Percentiles rank a stretch among this genome's conserved stretches.
Conservation (phyloP, 108 stramenopile genomes). For the Pseudonitzschia multistriata region DNA sequence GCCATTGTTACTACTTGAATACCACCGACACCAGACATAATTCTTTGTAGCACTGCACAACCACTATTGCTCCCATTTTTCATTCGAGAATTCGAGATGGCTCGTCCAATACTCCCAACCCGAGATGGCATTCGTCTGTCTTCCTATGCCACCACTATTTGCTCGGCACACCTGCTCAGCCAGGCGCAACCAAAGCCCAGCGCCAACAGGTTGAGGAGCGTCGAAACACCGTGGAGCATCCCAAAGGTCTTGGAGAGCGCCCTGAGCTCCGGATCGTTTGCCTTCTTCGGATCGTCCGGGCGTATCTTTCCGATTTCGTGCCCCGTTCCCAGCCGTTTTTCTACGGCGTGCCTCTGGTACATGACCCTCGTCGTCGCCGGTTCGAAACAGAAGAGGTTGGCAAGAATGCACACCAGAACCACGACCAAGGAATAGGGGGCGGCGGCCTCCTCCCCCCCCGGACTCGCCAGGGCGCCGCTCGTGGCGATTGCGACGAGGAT, state of each 20-base stretch:
- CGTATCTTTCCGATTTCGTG: constrained; percentile 62
- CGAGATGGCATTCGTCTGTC: not conserved
- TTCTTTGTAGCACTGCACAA: too few relatives aligned
- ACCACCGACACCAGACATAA: too few relatives aligned
- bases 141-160: not conserved
- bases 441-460: constrained; percentile 33
- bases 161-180: constrained; percentile 1
- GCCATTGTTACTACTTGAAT: too few relatives aligned
- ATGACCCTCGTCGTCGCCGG: constrained; percentile 62
- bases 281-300: constrained; percentile 21
- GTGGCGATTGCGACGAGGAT: constrained; percentile 51
- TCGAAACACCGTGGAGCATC: constrained; percentile 74
- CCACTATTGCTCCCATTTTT: too few relatives aligned
- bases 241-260: constrained; percentile 62
- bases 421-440: constrained; percentile 35
- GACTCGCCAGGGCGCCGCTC: not conserved
- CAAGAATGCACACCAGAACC: constrained; percentile 48
- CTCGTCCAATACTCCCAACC: too few relatives aligned
- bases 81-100: too few relatives aligned
- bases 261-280: constrained; percentile 28
- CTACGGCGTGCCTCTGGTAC: constrained; percentile 60
- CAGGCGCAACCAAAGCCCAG: constrained; percentile 16
- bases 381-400: constrained; percentile 73
- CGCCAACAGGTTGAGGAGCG: constrained; percentile 30
- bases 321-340: constrained; percentile 45